phyloP scores from a whole-genome alignment of 2,329 filamentous ascomycete species.

The Saccharata proteae region DNA sequence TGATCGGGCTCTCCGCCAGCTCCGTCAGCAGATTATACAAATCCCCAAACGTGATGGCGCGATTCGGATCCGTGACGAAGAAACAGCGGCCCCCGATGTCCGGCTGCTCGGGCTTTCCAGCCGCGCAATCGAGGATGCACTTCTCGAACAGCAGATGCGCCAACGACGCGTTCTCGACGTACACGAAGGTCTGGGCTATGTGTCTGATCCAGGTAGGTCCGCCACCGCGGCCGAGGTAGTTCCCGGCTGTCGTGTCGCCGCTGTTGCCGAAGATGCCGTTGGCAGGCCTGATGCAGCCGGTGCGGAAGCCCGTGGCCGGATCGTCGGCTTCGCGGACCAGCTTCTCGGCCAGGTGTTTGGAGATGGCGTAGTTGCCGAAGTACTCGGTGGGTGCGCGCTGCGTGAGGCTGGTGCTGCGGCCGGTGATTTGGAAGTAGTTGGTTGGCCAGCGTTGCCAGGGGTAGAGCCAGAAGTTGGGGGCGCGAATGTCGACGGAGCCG shows the following conservation, averaged over 20 bases:
- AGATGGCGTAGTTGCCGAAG: slow-evolving; percentile 36
- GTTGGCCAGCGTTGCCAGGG: slow-evolving; percentile 32
- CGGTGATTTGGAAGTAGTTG: slow-evolving; percentile 34
- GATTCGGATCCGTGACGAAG: slow-evolving; percentile 39
- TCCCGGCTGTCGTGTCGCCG: slow-evolving; percentile 22
- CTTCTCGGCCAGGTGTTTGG: slow-evolving; percentile 41
- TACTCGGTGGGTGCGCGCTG: slow-evolving; percentile 30
- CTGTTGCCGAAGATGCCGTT: slow-evolving; percentile 42
- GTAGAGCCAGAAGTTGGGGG: slow-evolving; percentile 30
- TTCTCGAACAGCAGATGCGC: slow-evolving; percentile 43
- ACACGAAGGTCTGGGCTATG: slow-evolving; percentile 39
- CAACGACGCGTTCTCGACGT: slow-evolving; percentile 41
- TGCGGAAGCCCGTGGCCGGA: slow-evolving; percentile 30
- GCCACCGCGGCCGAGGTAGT: slow-evolving; percentile 6
- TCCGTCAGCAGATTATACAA: slow-evolving; percentile 24
- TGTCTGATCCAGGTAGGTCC: slow-evolving; percentile 30
- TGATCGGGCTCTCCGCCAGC: slow-evolving; percentile 21
- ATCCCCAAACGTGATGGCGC: slow-evolving; percentile 31
- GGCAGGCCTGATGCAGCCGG: slow-evolving; percentile 41
- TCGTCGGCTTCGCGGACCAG: slow-evolving; percentile 35
- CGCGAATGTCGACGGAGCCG: slow-evolving; percentile 32
- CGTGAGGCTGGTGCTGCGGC: slow-evolving; percentile 18
- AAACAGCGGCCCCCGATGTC: slow-evolving; percentile 35
- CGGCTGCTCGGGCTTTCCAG: neutral
- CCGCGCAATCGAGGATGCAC: slow-evolving; percentile 30